Base-by-base conservation (phyloP, 176 grass and related monocot species). In the Tuctoria greenei region DNA sequence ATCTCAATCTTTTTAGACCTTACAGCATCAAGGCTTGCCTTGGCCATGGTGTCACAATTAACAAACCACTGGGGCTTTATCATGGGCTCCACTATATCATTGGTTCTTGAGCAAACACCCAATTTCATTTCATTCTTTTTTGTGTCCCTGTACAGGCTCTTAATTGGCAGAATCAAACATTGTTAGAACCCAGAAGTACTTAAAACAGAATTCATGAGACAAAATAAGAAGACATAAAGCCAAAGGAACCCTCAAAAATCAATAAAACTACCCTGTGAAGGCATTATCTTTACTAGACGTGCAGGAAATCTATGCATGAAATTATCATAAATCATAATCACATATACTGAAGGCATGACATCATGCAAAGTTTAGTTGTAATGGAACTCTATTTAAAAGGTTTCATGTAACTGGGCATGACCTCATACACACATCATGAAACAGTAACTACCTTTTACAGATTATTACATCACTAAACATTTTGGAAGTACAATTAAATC, bases 71-170 rank as follows among this genome's bases (percentile, higher is more conserved):
- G 93, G 35, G 90, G 88, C 55, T 90, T 97, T 73, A 97, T 71
- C 88, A 90, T 91, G 31, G 93, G 90, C 64, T 97, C 90, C 28
- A 97, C 81, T 23, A 97, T 86, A 72, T 97, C 93, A 79, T 85
- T 86, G 80, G 64, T 91, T 81, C 93, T 91, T 49, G 93, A 97
- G 86, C 93, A 97, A 72, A 87, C 57, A 15, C 93, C 93, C 77
- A 97, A 84, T 24, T 55, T 93, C 93, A 97, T 97, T 97, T 93
- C 90, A 27, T 97, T 97, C 76, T 93, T 97, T 76, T 91, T 84
- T 61, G 88, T 84, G 55, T 80, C 90, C 83, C 85, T 93, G 57
- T 97, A 97, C 17, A 97, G 54, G 4, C 86, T 83, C 90, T 97
- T 86, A 67, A 74, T 66, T 68, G 52, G 21, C 45, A 49, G 38